Percentiles rank a stretch among this genome's conserved stretches.
Conservation (phyloP, 805 yeast genomes). For the Candida coquimbonensis region DNA sequence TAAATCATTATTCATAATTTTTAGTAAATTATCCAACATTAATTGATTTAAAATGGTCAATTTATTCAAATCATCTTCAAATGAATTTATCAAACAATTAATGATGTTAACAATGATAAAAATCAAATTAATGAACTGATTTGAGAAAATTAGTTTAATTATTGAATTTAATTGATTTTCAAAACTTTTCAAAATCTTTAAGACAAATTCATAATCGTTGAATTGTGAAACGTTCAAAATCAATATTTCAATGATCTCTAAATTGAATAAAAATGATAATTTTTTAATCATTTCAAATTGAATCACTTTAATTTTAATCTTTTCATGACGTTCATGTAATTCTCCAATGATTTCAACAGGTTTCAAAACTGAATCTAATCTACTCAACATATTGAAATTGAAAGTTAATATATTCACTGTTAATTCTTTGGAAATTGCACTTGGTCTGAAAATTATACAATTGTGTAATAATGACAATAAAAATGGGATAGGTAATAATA, state of each 20-base stretch:
- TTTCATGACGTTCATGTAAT: constrained; percentile 14
- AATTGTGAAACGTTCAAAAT: constrained; percentile 10
- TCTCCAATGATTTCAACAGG: constrained; percentile 21
- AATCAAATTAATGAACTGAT: constrained; percentile 44
- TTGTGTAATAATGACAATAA: constrained; percentile 50
- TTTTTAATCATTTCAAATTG: constrained; percentile 44
- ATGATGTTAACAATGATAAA: constrained; percentile 48
- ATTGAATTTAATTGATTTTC: constrained; percentile 21
- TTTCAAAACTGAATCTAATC: constrained; percentile 14
- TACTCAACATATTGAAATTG: constrained; percentile 17
- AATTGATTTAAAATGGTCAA: constrained; percentile 9
- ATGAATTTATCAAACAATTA: constrained; percentile 31
- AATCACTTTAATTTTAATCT: constrained; percentile 26
- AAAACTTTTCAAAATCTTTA: constrained; percentile 1
- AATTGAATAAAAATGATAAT: constrained; percentile 40
- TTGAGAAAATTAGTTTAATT: constrained; percentile 36
- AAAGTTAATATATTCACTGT: background rate
- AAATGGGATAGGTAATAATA: constrained; percentile 46
- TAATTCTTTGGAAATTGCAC: constrained; percentile 41
- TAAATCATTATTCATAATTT: constrained; percentile 35
- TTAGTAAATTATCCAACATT: constrained; percentile 26
- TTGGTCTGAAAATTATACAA: constrained; percentile 50
- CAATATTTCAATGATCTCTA: constrained; percentile 51
- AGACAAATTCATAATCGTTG: constrained; percentile 8
- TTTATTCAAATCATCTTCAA: constrained; percentile 7